Conservation (phyloP, 1,284 basidiomycete genomes). For the Amylostereum chailletii region DNA sequence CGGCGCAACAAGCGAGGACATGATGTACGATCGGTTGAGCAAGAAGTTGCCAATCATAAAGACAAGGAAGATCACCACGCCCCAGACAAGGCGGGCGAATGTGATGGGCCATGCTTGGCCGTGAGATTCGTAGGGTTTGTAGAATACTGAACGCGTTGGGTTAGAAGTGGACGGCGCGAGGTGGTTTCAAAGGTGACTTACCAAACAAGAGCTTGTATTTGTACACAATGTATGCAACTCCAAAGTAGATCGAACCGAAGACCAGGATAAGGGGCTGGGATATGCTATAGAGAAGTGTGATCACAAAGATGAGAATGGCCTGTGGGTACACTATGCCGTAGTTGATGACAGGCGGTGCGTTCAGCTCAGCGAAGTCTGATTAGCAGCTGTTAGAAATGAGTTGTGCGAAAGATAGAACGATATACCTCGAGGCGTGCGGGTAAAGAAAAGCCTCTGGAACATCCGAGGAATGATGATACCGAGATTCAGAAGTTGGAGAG, state of each 20-base stretch:
- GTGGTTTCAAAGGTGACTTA: conserved; percentile 27
- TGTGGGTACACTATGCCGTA: conserved; percentile 92
- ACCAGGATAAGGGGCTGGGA: conserved; percentile 91
- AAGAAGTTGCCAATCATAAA: conserved; percentile 96
- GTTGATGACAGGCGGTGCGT: conserved; percentile 94
- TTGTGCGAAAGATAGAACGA: neutral
- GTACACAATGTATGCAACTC: conserved; percentile 88
- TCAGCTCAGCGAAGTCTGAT: conserved; percentile 89
- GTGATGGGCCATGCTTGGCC: conserved; percentile 95
- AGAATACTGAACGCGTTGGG: conserved; percentile 55
- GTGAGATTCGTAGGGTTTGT: conserved; percentile 88
- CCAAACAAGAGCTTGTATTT: conserved; percentile 96
- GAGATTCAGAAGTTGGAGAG: conserved; percentile 85
- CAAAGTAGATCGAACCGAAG: conserved; percentile 94
- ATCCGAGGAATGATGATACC: conserved; percentile 75
- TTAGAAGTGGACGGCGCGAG: neutral
- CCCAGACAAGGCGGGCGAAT: conserved; percentile 82
- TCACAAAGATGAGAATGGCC: conserved; percentile 91
- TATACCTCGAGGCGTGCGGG: conserved; percentile 78
- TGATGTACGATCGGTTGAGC: conserved; percentile 68
- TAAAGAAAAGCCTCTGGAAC: conserved; percentile 65
- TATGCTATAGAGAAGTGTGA: conserved; percentile 91
- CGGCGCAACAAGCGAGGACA: conserved; percentile 73
- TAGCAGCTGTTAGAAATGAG: conserved; percentile 2
- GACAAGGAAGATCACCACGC: conserved; percentile 77